These are phyloP conservation scores for Urochloa ruziziensis DNA, from an alignment of 176 grass and related monocot species.

Conservation along the genomic window DNA sequence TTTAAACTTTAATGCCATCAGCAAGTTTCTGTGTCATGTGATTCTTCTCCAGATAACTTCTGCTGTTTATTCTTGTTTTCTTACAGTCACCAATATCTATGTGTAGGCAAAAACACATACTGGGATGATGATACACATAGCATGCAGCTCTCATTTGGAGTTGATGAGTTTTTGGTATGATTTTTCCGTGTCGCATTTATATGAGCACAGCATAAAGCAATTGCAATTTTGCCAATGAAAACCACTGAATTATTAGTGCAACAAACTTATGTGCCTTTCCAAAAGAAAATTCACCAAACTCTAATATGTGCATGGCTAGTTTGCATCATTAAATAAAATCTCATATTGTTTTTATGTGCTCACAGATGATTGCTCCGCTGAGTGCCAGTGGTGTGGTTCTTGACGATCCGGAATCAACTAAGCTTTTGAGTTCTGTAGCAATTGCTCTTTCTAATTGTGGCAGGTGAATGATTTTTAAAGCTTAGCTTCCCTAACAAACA, in stretches of 20 bases:
- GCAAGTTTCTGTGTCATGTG: neutral
- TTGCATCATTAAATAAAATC: constrained; percentile 28
- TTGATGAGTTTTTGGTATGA: constrained; percentile 82
- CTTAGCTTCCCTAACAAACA: neutral
- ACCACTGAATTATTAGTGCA: constrained; percentile 13
- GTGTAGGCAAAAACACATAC: constrained; percentile 59
- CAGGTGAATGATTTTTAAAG: constrained; percentile 60
- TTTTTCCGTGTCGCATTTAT: constrained; percentile 6
- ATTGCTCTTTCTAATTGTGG: constrained; percentile 95
- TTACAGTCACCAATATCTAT: constrained; percentile 16
- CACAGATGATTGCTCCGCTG: constrained; percentile 77
- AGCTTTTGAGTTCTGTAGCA: constrained; percentile 93
- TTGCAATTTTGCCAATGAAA: neutral
- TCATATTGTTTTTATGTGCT: constrained; percentile 32
- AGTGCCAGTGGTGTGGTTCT: constrained; percentile 95
- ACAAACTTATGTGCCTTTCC: neutral
- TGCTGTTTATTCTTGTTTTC: constrained; percentile 3
- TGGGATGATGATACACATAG: constrained; percentile 92
- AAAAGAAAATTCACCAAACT: neutral
- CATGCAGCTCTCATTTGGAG: constrained; percentile 84
- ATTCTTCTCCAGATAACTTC: constrained; percentile 19
- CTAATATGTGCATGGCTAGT: neutral
- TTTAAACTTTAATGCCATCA: neutral
- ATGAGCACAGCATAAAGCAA: constrained; percentile 4
- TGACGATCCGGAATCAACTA: constrained; percentile 93